Conservation (phyloP, 148 eudicot genomes). For the Nepenthes mirabilis region DNA sequence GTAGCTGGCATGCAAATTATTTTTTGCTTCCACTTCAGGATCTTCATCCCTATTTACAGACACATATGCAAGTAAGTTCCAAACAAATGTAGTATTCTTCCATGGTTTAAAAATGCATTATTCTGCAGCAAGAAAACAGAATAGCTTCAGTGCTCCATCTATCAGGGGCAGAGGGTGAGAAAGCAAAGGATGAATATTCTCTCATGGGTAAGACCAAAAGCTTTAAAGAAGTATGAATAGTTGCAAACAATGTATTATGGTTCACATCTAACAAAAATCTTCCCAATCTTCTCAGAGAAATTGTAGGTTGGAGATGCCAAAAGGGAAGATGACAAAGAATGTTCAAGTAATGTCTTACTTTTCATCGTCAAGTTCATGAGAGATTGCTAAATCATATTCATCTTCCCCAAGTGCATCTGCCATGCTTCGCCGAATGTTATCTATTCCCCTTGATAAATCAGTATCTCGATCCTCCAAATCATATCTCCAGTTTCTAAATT, state of each 20-base stretch:
- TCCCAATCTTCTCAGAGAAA: no score
- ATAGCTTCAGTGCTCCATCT: no score
- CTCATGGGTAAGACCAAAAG: no score
- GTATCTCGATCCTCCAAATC: conserved; percentile 23
- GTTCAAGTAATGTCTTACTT: conserved; percentile 28
- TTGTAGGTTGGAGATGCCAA: no score
- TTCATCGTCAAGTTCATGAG: conserved; percentile 20
- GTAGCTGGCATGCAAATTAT: conserved; percentile 10
- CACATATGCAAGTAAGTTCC: not conserved
- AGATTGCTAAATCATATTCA: conserved; percentile 58
- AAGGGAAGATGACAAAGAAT: not conserved
- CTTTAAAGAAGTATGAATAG: no score
- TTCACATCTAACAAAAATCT: no score
- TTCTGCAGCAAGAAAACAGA: not conserved
- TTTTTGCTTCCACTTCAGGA: conserved; percentile 18
- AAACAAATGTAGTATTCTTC: not conserved
- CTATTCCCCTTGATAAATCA: conserved; percentile 32
- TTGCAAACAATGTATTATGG: no score
- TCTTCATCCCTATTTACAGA: conserved; percentile 27
- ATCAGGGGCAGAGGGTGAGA: no score
- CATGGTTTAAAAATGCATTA: not conserved
- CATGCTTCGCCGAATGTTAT: conserved; percentile 47
- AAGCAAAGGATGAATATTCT: no score
- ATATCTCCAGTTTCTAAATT: conserved; percentile 28
- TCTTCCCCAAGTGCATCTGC: conserved; percentile 99